phyloP scores from a whole-genome alignment of 2,329 filamentous ascomycete genomes.

The Talaromyces sp. region DNA sequence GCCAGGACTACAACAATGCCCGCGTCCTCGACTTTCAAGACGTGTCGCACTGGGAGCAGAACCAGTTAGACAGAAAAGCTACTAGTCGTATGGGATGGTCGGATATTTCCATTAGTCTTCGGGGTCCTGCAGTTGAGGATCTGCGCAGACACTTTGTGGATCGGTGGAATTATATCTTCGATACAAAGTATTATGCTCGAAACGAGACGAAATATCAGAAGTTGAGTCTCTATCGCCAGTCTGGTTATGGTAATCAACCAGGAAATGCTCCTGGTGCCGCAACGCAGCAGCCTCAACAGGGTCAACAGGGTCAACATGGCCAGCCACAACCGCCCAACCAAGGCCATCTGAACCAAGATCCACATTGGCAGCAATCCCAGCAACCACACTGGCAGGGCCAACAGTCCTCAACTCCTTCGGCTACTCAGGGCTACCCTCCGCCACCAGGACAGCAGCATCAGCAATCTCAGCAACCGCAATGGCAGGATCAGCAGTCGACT shows the following conservation, averaged over 20 bases:
- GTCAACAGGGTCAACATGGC: conserved; percentile 3
- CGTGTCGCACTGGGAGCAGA: conserved; percentile 72
- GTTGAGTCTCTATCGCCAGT: conserved; percentile 17
- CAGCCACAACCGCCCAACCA: conserved; percentile 4
- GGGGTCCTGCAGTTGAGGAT: conserved; percentile 68
- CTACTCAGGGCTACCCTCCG: conserved; percentile 4
- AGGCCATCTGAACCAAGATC: conserved; percentile 11
- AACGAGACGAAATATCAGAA: conserved; percentile 44
- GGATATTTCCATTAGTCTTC: conserved; percentile 72
- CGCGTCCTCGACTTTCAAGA: conserved; percentile 74
- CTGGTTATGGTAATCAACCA: conserved; percentile 14
- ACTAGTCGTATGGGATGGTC: conserved; percentile 90
- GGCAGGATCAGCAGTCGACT: neutral
- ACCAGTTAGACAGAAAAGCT: conserved; percentile 74
- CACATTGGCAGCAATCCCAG: conserved; percentile 8
- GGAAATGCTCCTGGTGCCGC: neutral
- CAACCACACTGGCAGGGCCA: conserved; percentile 9
- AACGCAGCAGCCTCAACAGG: neutral
- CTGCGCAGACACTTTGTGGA: conserved; percentile 74
- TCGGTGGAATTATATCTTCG: conserved; percentile 87
- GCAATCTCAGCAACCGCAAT: conserved; percentile 9
- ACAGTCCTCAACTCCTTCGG: neutral
- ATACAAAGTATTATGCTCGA: conserved; percentile 67
- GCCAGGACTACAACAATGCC: conserved; percentile 91
- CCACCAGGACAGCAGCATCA: conserved; percentile 5